Evolutionary conservation across 2,329 filamentous ascomycete species (phyloP).

Genomic region (Hymenoscyphus fraxineus): DNA sequence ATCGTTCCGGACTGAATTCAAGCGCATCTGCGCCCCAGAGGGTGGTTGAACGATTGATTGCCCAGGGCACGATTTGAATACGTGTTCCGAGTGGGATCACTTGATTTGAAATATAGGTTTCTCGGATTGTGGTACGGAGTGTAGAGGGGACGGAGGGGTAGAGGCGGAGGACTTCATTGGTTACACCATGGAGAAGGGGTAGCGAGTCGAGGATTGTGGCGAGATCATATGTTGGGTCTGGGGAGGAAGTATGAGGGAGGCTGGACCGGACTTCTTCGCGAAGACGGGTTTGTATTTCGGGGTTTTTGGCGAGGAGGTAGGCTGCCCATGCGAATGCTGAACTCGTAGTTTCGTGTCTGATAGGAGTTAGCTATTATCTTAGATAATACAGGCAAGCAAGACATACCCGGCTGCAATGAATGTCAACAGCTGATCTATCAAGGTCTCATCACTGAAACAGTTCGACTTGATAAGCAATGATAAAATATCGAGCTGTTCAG

Average conservation of each 20-base stretch:
- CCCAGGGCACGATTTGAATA: constrained; percentile 51
- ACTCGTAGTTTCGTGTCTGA: constrained; percentile 71
- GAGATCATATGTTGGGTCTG: constrained; percentile 36
- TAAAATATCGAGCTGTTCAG: constrained; percentile 65
- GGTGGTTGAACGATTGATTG: constrained; percentile 51
- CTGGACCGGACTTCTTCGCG: constrained; percentile 51
- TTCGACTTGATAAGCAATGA: constrained; percentile 73
- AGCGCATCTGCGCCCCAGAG: constrained; percentile 59
- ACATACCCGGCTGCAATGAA: constrained; percentile 69
- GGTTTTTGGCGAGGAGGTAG: constrained; percentile 57
- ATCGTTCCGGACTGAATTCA: constrained; percentile 58
- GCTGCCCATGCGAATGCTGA: constrained; percentile 68
- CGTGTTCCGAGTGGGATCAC: constrained; percentile 56
- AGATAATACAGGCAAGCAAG: neutral
- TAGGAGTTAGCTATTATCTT: neutral
- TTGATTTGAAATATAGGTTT: constrained; percentile 54
- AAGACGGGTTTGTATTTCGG: constrained; percentile 53
- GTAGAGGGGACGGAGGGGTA: constrained; percentile 65
- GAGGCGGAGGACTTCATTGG: constrained; percentile 64
- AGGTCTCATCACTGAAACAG: constrained; percentile 68
- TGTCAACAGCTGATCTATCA: constrained; percentile 83
- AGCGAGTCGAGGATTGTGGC: constrained; percentile 56
- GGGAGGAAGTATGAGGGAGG: constrained; percentile 39
- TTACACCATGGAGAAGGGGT: constrained; percentile 63
- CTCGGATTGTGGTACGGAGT: constrained; percentile 52